These are phyloP conservation scores for Collybia sordida DNA, from an alignment of 768 basidiomycete genomes.

Conservation along the genomic window DNA sequence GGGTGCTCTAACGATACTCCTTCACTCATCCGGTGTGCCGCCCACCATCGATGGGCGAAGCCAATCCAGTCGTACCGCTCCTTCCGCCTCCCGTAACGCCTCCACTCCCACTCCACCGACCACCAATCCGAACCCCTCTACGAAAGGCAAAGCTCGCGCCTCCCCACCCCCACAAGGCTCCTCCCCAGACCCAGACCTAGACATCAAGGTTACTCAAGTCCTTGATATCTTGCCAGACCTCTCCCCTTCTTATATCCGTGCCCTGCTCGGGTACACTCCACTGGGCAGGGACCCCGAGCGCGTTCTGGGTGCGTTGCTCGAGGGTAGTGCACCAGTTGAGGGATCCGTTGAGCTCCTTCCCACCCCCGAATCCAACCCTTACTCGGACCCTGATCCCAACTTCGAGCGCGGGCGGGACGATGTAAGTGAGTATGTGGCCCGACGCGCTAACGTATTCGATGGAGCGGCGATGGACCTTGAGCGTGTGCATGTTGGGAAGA, in stretches of 20 bases:
- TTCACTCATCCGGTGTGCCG: slow-evolving; percentile 58
- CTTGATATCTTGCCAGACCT: slow-evolving; percentile 75
- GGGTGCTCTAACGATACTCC: slow-evolving; percentile 61
- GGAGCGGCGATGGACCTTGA: slow-evolving; percentile 66
- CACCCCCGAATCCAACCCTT: too few relatives aligned
- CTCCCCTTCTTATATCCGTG: slow-evolving; percentile 53
- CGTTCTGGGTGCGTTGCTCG: slow-evolving; percentile 71
- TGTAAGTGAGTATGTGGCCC: slow-evolving; percentile 24
- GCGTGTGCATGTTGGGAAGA: slow-evolving; percentile 64
- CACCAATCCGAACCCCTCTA: neutral
- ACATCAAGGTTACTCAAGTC: slow-evolving; percentile 64
- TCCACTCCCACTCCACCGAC: neutral
- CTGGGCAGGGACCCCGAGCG: slow-evolving; percentile 59
- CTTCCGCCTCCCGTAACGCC: too few relatives aligned
- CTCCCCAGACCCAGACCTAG: slow-evolving; percentile 43
- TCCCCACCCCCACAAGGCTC: slow-evolving; percentile 6
- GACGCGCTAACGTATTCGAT: slow-evolving; percentile 76
- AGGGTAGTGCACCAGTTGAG: slow-evolving; percentile 59
- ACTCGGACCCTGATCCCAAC: too few relatives aligned
- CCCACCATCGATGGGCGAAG: slow-evolving; percentile 39
- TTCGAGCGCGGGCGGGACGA: slow-evolving; percentile 7
- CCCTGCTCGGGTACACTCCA: slow-evolving; percentile 48
- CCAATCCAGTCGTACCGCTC: slow-evolving; percentile 16
- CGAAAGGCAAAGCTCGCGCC: slow-evolving; percentile 46
- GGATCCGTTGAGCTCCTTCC: slow-evolving; percentile 13